Evolutionary conservation across 495 filamentous ascomycete species (phyloP), one percentile per base, ranked within the genome.

Genomic region (Polyplosphaeria fusca): DNA sequence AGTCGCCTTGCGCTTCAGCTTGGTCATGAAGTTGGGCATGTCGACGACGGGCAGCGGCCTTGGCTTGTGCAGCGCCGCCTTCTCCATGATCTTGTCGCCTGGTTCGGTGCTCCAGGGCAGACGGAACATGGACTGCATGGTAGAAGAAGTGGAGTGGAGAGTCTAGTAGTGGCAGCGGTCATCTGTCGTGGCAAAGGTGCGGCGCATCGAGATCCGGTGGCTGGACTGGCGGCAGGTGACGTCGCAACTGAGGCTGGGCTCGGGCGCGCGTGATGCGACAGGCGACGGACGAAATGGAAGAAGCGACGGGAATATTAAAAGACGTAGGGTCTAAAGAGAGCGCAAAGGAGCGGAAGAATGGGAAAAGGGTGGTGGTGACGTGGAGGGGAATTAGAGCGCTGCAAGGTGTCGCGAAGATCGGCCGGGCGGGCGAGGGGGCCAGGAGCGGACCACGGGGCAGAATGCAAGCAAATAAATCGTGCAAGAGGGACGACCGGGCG

Each of bases 91-190:
- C 40, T 63, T 66, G 55, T 69, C 62, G 52, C 67, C 57, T 38
- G 66, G 58, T 37, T 72, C 70, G 55, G 66, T 62, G 49, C 65
- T 60, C 70, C 70, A 72, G 18, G 70, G 64, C 13, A 73, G 61
- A 23, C 70, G 61, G 57, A 72, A 72, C 35, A 73, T 68, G 47
- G 63, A 69, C 55, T 73, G 71, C 70, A 73, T 73, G 52, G 48
- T 63, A 57, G 35, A 26, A 41, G 39, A 47, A 23, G 39, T 51
- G 53, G 55, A n/a, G n/a, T n/a, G 40, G 47, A 49, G 52, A 58
- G 61, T 49, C 61, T 61, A 64, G 54, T 54, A 22, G 46, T 48
- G 51, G 42, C 64, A 59, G 32, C 58, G 49, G 30, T 49, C 63
- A 66, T 66, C 63, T 58, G 63, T 61, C 53, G 53, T 58, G 37